These are phyloP conservation scores for Pelargonium fulgidum DNA, from an alignment of 441 rosid species.

Conservation along the genomic window DNA sequence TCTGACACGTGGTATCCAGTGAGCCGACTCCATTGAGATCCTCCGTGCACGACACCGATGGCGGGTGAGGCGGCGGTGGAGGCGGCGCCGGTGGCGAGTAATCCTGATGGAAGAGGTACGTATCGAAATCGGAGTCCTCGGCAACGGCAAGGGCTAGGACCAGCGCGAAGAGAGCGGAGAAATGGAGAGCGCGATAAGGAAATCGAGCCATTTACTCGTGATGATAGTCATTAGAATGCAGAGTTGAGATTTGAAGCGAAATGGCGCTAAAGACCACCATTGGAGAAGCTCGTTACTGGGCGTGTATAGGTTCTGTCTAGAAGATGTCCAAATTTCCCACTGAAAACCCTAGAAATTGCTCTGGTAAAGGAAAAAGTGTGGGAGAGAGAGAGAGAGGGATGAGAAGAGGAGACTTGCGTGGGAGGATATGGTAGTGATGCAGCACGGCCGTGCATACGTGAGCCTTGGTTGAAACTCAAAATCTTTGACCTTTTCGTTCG, in stretches of 20 bases:
- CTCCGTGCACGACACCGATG: conserved; percentile 41
- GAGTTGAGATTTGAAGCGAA: background rate
- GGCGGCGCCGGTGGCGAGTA: conserved; percentile 51
- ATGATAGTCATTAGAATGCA: conserved; percentile 2
- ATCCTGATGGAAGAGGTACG: conserved; percentile 32
- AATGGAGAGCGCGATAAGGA: background rate
- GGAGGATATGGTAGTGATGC: background rate
- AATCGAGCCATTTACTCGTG: background rate
- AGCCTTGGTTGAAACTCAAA: background rate
- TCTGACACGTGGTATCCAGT: conserved; percentile 46
- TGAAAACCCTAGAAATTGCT: conserved; percentile 9
- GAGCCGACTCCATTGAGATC: conserved; percentile 58
- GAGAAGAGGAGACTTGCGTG: background rate
- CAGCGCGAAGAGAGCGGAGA: background rate
- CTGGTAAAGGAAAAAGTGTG: background rate
- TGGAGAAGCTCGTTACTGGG: background rate
- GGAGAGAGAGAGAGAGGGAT: background rate
- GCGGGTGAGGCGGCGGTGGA: conserved; percentile 48
- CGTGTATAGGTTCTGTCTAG: background rate
- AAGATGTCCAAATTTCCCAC: background rate
- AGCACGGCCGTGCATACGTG: background rate
- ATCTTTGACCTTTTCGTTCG: background rate
- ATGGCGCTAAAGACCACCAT: background rate
- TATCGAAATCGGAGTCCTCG: conserved; percentile 27
- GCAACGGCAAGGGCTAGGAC: conserved; percentile 13